Percentiles rank a stretch among this genome's conserved stretches.
phyloP scores from a whole-genome alignment of 1,284 basidiomycete species.

The Cryptococcus sp. region DNA sequence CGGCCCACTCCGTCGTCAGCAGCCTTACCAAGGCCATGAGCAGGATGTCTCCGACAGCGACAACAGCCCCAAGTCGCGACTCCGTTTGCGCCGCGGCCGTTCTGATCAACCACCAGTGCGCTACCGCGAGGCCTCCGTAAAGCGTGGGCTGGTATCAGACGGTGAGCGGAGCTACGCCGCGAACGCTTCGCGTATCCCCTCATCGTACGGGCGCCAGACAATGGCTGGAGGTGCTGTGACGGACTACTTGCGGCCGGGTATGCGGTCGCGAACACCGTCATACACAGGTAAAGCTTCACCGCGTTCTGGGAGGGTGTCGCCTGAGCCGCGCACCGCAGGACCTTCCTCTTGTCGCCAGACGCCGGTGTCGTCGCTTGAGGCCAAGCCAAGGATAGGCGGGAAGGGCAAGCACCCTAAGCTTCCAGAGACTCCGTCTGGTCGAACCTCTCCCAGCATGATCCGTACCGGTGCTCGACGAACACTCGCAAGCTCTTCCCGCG shows the following conservation, averaged over 20 bases:
- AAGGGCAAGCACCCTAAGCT: constrained; percentile 41
- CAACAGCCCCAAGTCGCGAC: constrained; percentile 28
- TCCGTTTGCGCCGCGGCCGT: constrained; percentile 37
- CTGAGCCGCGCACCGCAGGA: constrained; percentile 1
- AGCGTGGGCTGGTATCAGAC: constrained; percentile 59
- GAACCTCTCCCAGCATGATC: constrained; percentile 14
- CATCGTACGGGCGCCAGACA: constrained; percentile 9
- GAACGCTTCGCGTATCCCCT: constrained; percentile 57
- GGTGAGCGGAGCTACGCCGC: constrained; percentile 84
- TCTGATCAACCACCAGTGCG: constrained; percentile 36
- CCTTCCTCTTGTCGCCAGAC: background rate
- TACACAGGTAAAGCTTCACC: constrained; percentile 14
- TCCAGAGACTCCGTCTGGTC: constrained; percentile 16
- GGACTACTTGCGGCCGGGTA: constrained; percentile 12
- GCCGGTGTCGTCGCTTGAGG: constrained; percentile 11
- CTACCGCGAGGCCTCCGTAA: constrained; percentile 23
- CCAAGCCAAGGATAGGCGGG: constrained; percentile 35
- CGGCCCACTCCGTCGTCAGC: constrained; percentile 17
- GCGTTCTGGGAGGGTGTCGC: constrained; percentile 17
- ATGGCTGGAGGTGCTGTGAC: constrained; percentile 2
- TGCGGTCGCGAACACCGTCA: constrained; percentile 13
- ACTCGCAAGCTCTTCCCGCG: constrained; percentile 40
- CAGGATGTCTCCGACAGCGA: constrained; percentile 48
- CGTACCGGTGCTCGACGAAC: constrained; percentile 24
- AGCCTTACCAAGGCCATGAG: constrained; percentile 5